phyloP scores from a whole-genome alignment of 1,284 basidiomycete species.

The Singerocomus inundabilis region DNA sequence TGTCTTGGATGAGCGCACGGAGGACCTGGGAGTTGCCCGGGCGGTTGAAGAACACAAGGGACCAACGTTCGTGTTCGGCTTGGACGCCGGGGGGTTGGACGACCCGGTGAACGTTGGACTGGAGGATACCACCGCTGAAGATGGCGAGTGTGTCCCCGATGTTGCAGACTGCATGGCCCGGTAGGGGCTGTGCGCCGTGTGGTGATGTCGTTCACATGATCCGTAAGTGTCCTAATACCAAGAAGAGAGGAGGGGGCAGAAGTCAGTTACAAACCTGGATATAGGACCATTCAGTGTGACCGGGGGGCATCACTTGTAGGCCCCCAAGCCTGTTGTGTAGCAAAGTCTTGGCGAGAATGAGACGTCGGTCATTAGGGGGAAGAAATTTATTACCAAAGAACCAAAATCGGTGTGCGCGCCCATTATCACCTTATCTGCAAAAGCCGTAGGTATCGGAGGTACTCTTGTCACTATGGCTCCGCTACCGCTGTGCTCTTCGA shows the following conservation, averaged over 20 bases:
- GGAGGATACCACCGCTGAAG: slow-evolving; percentile 59
- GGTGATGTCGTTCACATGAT: neutral
- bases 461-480: slow-evolving; percentile 59
- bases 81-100: slow-evolving; percentile 49
- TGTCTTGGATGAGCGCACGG: slow-evolving; percentile 49
- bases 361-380: too few relatives aligned
- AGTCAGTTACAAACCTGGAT: too few relatives aligned
- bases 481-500: slow-evolving; percentile 52
- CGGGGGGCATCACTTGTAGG: too few relatives aligned
- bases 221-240: neutral
- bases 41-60: slow-evolving; percentile 61
- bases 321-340: too few relatives aligned
- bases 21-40: slow-evolving; percentile 52
- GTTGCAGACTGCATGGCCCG: slow-evolving; percentile 60
- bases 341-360: too few relatives aligned
- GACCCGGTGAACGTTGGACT: slow-evolving; percentile 55
- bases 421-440: slow-evolving; percentile 37
- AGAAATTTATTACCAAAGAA: slow-evolving; percentile 35
- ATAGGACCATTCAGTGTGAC: too few relatives aligned
- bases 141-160: slow-evolving; percentile 57
- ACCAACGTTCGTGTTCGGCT: slow-evolving; percentile 49
- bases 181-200: slow-evolving; percentile 44
- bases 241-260: too few relatives aligned
- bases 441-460: slow-evolving; percentile 36
- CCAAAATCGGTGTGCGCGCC: slow-evolving; percentile 62